Evolutionary conservation across 1,284 basidiomycete genomes (phyloP).

Genomic region (Boletus smithii): DNA sequence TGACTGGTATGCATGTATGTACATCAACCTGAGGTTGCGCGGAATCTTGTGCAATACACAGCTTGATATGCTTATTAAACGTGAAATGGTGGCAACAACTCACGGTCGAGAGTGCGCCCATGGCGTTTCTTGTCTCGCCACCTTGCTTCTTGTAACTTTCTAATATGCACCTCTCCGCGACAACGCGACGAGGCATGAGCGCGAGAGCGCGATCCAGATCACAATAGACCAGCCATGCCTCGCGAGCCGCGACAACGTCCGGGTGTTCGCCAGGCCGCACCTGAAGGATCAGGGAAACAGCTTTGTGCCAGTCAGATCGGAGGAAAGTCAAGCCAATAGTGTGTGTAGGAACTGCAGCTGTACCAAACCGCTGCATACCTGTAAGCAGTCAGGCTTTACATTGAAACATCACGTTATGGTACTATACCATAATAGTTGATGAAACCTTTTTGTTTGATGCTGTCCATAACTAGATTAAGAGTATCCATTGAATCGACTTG

Average conservation of each 20-base stretch:
- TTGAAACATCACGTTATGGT: neutral
- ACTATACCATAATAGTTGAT: conserved; percentile 93
- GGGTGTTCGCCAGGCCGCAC: conserved; percentile 87
- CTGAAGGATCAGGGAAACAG: conserved; percentile 78
- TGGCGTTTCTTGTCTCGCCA: conserved; percentile 75
- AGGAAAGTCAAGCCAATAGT: conserved; percentile 89
- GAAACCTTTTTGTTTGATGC: conserved; percentile 83
- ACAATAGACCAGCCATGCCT: conserved; percentile 79
- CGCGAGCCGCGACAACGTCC: conserved; percentile 74
- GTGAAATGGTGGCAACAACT: conserved; percentile 30
- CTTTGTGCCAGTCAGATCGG: conserved; percentile 85
- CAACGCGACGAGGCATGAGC: conserved; percentile 82
- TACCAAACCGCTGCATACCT: conserved; percentile 99
- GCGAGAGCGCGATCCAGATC: conserved; percentile 76
- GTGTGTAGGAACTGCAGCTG: conserved; percentile 93
- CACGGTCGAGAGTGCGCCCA: conserved; percentile 83
- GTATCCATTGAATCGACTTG: conserved; percentile 69
- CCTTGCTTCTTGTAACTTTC: conserved; percentile 85
- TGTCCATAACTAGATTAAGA: conserved; percentile 76
- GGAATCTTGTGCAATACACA: conserved; percentile 64
- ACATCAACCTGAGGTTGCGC: conserved; percentile 93
- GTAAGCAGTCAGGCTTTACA: conserved; percentile 14
- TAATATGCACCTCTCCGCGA: conserved; percentile 89
- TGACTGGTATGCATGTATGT: conserved; percentile 97
- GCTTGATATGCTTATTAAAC: neutral